Conservation (phyloP, 2,329 filamentous ascomycete genomes). For the Pseudopyricularia cyperi region DNA sequence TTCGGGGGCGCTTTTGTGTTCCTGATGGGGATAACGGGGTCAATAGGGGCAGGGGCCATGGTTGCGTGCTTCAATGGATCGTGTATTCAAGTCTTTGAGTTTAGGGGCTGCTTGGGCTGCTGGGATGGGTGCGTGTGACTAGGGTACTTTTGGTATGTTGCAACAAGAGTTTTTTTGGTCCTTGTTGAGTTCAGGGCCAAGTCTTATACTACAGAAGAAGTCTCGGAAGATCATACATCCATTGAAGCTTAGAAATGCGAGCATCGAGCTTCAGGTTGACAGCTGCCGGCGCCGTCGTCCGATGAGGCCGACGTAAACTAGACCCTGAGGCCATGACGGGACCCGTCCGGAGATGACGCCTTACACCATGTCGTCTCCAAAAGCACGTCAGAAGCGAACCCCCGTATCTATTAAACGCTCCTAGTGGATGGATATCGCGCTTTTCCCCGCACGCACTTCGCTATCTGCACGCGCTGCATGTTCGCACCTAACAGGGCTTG, state of each 20-base stretch:
- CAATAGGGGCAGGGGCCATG: constrained; percentile 38
- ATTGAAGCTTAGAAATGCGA: not conserved
- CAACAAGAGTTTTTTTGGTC: not conserved
- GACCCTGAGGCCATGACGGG: not conserved
- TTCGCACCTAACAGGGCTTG: too few relatives aligned
- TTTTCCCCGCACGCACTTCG: not conserved
- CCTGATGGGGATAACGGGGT: constrained; percentile 49
- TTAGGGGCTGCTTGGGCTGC: not conserved
- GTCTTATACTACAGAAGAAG: not conserved
- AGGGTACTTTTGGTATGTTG: not conserved
- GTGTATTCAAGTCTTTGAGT: not conserved
- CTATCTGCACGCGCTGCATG: not conserved
- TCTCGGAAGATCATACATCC: not conserved
- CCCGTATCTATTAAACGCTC: not conserved
- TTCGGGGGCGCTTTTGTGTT: constrained; percentile 26
- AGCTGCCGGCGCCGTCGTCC: not conserved
- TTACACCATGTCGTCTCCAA: not conserved
- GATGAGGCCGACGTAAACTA: not conserved
- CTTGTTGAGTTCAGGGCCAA: not conserved
- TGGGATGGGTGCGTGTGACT: not conserved
- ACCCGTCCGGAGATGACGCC: not conserved
- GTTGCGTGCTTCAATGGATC: constrained; percentile 28
- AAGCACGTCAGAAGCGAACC: not conserved
- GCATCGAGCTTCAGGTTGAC: not conserved
- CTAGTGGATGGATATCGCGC: not conserved